Evolutionary conservation across 495 filamentous ascomycete species (phyloP).

Genomic region (Neurospora pannonica): DNA sequence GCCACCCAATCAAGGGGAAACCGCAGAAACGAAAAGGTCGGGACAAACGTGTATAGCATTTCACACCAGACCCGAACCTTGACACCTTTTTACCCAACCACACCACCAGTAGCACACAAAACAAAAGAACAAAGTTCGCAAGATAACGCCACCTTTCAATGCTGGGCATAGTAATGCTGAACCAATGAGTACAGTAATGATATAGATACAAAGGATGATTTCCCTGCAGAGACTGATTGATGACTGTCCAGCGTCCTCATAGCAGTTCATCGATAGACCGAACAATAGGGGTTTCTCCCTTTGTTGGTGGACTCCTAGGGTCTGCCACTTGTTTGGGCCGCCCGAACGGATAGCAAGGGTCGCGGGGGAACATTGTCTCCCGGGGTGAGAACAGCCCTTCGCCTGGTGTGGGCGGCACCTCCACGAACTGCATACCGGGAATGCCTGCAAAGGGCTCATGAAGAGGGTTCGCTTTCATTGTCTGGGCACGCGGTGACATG

Average conservation of each 20-base stretch:
- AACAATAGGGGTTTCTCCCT: constrained; percentile 56
- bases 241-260: constrained; percentile 11
- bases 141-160: neutral
- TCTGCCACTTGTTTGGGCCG: constrained; percentile 40
- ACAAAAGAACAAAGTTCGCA: constrained; percentile 1
- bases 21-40: neutral
- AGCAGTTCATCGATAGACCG: constrained; percentile 53
- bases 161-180: neutral
- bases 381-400: constrained; percentile 42
- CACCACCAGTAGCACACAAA: neutral
- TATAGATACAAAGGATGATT: neutral
- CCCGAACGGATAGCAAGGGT: constrained; percentile 37
- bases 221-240: neutral
- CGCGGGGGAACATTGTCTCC: constrained; percentile 39
- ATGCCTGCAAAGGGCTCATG: constrained; percentile 28
- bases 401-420: constrained; percentile 34
- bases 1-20: neutral
- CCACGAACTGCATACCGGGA: constrained; percentile 37
- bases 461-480: constrained; percentile 46
- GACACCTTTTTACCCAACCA: neutral
- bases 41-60: neutral
- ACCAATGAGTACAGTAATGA: neutral
- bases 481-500: constrained; percentile 42
- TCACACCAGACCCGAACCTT: neutral
- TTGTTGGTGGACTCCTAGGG: constrained; percentile 54